Evolutionary conservation across 306 rosid genomes (phyloP).

Genomic region (Parietaria judaica): DNA sequence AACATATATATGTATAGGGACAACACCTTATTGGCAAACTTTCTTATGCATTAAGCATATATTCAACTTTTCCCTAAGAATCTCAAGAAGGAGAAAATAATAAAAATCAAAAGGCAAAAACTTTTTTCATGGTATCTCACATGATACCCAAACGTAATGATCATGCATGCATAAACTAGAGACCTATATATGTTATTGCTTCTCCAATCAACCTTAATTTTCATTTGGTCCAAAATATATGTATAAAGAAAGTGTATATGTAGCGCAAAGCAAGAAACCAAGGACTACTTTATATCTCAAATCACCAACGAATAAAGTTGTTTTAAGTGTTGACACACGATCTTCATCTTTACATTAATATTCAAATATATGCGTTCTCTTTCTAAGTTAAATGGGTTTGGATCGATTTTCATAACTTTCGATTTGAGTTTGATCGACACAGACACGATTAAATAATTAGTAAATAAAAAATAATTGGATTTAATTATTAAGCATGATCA

Average conservation of each 20-base stretch:
- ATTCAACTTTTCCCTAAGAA: slow-evolving; percentile 21
- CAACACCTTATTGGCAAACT: slow-evolving; percentile 24
- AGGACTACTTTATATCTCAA: not conserved
- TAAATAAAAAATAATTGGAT: too few species aligned
- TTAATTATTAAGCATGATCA: too few species aligned
- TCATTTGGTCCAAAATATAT: slow-evolving; percentile 3
- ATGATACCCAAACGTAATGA: slow-evolving; percentile 1
- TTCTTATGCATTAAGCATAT: slow-evolving; percentile 63
- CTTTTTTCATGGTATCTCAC: slow-evolving; percentile 16
- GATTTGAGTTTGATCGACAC: too few species aligned
- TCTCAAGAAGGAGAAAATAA: not conserved
- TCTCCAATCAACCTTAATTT: slow-evolving; percentile 1
- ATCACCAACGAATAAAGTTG: slow-evolving; percentile 3
- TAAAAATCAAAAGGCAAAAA: slow-evolving; percentile 6
- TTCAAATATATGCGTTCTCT: not conserved
- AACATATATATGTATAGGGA: not conserved
- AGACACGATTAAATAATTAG: too few species aligned
- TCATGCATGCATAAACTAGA: not conserved
- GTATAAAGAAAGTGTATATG: not conserved
- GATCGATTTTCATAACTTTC: too few species aligned
- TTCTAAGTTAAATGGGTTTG: too few species aligned
- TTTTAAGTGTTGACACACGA: not conserved
- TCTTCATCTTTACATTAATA: slow-evolving; percentile 1
- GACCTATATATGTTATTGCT: not conserved
- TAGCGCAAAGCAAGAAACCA: not conserved